Evolutionary conservation across 306 rosid genomes (phyloP), one percentile per base, ranked within the genome.

Genomic region (Ceratonia siliqua): DNA sequence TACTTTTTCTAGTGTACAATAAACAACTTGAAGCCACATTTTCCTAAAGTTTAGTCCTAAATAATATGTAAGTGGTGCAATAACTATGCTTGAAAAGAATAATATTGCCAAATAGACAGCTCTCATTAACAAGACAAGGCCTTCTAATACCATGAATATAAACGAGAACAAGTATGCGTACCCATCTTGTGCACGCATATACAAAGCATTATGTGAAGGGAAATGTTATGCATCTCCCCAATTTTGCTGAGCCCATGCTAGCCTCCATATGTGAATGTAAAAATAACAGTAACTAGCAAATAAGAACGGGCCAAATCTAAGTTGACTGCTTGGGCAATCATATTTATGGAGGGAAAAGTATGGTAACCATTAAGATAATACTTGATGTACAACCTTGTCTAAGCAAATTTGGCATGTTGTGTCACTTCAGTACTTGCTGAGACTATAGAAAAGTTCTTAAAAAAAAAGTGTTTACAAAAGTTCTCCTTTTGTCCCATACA

Each of bases 41-140:
- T 69, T 80, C 82, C 97, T 88, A 76, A 84, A 92, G 50, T 80
- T 78, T 21, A 72, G 61, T 59, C 96, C 97, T 55, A 83, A 89
- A 21, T 65, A 70, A 73, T 89, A 96, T 11, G 84, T 91, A 49
- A 88, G 76, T 6, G 89, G 96, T 62, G 96, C 91, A 95, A 92
- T 85, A 80, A 83, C 38, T 61, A 92, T 69, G 84, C 92, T 86
- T 13, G 97, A 96, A 15, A 93, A 75, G 82, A 92, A 92, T 84
- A 92, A 75, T 43, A 92, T 62, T 64, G 89, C 84, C 39, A 92
- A 57, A 75, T 86, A 83, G 55, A 89, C 32, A 68, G 97, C 90
- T 79, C 97, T 85, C 62, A 83, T 49, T 20, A 88, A 43, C 76
- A 92, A 73, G 53, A 86, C 62, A 22, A 87, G 38, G 59, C 83